phyloP scores from a whole-genome alignment of 352 stramenopile species.

The Phytophthora kernoviae region DNA sequence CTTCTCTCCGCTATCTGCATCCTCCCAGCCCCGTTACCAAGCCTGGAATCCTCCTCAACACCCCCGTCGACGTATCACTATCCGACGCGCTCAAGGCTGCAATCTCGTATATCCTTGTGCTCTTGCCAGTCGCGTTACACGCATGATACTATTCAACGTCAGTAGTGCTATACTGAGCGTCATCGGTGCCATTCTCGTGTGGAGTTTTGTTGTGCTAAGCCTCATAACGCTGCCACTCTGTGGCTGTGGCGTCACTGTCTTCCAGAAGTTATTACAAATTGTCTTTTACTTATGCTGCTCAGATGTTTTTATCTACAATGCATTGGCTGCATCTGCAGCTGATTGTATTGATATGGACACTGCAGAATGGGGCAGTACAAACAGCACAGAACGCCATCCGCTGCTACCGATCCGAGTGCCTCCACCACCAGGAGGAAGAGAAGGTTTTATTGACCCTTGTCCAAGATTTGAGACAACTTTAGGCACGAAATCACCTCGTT shows the following conservation, averaged over 20 bases:
- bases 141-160: conserved; percentile 34
- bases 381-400: conserved; percentile 23
- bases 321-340: conserved; percentile 26
- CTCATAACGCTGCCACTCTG: conserved; percentile 56
- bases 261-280: conserved; percentile 41
- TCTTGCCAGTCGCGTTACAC: conserved; percentile 24
- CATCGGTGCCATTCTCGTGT: conserved; percentile 22
- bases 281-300: conserved; percentile 46
- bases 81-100: conserved; percentile 19
- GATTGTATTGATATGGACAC: conserved; percentile 27
- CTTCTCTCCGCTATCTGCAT: conserved; percentile 1
- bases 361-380: conserved; percentile 9
- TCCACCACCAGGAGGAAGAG: conserved; percentile 7
- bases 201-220: conserved; percentile 23
- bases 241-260: conserved; percentile 56
- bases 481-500: conserved; percentile 35
- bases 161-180: conserved; percentile 32
- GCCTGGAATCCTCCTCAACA: conserved; percentile 1
- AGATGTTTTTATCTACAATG: conserved; percentile 61
- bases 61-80: conserved; percentile 10
- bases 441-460: conserved; percentile 24
- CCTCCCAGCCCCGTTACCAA: background rate
- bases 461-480: conserved; percentile 48
- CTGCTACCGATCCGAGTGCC: conserved; percentile 44
- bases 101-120: conserved; percentile 30